phyloP scores from a whole-genome alignment of 495 filamentous ascomycete species.

The Lindgomyces ingoldianus region DNA sequence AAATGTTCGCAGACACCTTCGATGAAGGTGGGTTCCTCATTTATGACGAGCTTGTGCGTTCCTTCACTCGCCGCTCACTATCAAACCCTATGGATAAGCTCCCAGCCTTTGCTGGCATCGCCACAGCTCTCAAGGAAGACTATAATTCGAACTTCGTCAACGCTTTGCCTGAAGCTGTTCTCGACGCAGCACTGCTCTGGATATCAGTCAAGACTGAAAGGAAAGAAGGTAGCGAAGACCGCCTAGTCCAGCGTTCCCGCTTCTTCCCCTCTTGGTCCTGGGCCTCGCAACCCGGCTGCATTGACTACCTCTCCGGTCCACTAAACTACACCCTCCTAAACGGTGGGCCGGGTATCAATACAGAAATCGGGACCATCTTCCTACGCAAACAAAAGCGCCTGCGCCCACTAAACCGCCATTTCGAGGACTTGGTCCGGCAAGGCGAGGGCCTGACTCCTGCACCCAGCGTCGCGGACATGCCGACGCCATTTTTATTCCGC shows the following conservation, averaged over 20 bases:
- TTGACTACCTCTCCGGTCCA: conserved; percentile 2
- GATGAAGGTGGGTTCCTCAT: not conserved
- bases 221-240: not conserved
- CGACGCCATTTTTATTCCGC: conserved; percentile 1
- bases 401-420: not conserved
- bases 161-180: not conserved
- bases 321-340: not conserved
- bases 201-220: not conserved
- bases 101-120: not conserved
- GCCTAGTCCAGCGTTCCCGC: not conserved
- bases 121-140: not conserved
- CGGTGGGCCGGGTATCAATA: not conserved
- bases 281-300: not conserved
- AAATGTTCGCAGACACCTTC: not conserved
- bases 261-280: conserved; percentile 1
- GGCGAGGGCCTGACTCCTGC: not conserved
- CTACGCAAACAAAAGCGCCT: conserved; percentile 4
- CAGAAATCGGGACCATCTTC: conserved; percentile 1
- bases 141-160: not conserved
- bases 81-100: not conserved
- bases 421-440: not conserved
- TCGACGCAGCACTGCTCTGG: not conserved
- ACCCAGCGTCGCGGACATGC: not conserved
- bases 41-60: not conserved
- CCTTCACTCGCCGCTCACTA: not conserved